Base-by-base conservation (phyloP, 1,284 basidiomycete species). In the Xerocomus nothofagi region DNA sequence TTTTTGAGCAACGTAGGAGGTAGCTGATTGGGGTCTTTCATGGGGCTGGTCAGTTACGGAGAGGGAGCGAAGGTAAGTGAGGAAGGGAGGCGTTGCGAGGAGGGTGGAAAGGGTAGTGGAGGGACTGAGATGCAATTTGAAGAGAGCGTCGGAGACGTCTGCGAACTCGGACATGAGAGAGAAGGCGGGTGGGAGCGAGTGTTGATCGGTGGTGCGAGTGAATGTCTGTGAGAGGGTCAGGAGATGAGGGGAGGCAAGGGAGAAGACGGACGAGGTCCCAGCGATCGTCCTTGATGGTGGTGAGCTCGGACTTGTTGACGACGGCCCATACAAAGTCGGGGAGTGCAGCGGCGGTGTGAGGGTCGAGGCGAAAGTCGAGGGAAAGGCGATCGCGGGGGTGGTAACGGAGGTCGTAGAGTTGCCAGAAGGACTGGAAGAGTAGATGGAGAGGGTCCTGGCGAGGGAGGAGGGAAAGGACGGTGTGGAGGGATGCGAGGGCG, bases 41-140 rank as follows among this genome's bases (percentile, higher is more conserved):
- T 82, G 75, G 10, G 92, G 88, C 64, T 92, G 89, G 72, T 95
- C 92, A 23, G 91, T 90, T 52, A 95, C 78, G 44, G 84, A 81
- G 53, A 90, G 77, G 15, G 83, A 86, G 62, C 88, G 82, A 75
- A 95, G 86, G 72, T 87, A 87, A 47, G 86, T 83, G 52, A 82
- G 75, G 44, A 86, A 73, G 48, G 77, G 75, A 26, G 88, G 79
- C 57, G 88, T 76, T 41, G 80, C 76, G 50, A 94, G 73, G 7
- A 80, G 69, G 30, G 79, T 71, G 44, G 78, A 55, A 30, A 94
- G 71, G 15, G 80, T 77, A 54, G 80, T 72, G 48, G 75, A 74
- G 39, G 73, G 63, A 32, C 57, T 49, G 39, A 63, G 55, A 17
- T 67, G 66, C 7, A 80, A 76, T 69, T 91, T 93, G 64, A 93